Percentiles rank a stretch among this genome's conserved stretches.
Evolutionary conservation across 2,329 filamentous ascomycete species (phyloP).

Genomic region (Emergomyces africanus): DNA sequence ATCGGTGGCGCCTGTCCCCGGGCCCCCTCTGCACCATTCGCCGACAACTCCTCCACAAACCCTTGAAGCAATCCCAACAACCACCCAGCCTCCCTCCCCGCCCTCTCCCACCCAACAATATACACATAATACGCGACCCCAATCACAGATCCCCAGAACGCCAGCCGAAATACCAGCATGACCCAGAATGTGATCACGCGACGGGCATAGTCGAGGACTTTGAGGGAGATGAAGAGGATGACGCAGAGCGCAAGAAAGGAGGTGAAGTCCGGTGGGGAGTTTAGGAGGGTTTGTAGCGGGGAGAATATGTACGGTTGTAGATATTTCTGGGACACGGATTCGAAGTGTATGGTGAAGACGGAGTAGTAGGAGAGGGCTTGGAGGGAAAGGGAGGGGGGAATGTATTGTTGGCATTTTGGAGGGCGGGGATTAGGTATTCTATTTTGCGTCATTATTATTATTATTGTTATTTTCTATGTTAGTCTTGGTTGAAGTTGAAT

Average conservation of each 20-base stretch:
- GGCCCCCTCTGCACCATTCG: conserved; percentile 32
- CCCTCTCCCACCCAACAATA: conserved; percentile 21
- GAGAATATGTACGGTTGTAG: conserved; percentile 40
- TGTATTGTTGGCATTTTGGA: conserved; percentile 9
- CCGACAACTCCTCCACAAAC: conserved; percentile 46
- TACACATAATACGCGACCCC: conserved; percentile 45
- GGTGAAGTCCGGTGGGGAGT: conserved; percentile 23
- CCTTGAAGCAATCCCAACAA: conserved; percentile 53
- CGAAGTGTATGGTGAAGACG: conserved; percentile 12
- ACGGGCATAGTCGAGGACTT: conserved; percentile 55
- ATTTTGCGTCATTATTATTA: neutral
- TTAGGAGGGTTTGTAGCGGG: conserved; percentile 24
- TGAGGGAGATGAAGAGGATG: conserved; percentile 50
- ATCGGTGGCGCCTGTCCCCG: conserved; percentile 39
- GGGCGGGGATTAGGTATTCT: conserved; percentile 13
- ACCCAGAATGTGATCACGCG: conserved; percentile 68
- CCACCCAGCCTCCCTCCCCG: conserved; percentile 30
- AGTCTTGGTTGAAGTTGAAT: neutral
- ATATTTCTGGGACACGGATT: conserved; percentile 19
- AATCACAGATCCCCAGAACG: conserved; percentile 51
- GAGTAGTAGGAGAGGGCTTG: conserved; percentile 10
- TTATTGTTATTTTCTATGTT: conserved; percentile 2
- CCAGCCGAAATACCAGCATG: conserved; percentile 47
- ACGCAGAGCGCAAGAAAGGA: conserved; percentile 40
- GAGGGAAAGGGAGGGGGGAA: conserved; percentile 11